Base-by-base conservation (phyloP, 257 asterid species). In the Sherardia arvensis region DNA sequence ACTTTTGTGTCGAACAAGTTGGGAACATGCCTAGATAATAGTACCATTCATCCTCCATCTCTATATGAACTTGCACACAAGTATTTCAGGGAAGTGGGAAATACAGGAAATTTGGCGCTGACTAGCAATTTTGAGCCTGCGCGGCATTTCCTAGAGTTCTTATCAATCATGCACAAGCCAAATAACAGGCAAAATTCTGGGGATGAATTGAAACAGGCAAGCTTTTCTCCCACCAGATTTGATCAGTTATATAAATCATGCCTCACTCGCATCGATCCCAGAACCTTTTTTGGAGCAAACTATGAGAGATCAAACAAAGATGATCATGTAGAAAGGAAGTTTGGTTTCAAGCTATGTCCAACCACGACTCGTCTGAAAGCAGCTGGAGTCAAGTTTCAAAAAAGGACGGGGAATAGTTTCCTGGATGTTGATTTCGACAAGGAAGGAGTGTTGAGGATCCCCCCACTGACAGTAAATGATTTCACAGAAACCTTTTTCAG, bases 101-200 rank as follows among this genome's bases (percentile, higher is more conserved):
- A n/a, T n/a, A n/a, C n/a, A n/a, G n/a, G n/a, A n/a, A n/a, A n/a
- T n/a, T n/a, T n/a, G n/a, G n/a, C n/a, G n/a, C n/a, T n/a, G n/a
- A n/a, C 26, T 68, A 22, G 47, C 22, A n/a, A n/a, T 5, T n/a
- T 72, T 27, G 36, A 51, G 11, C 49, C 5, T n/a, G 25, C 70
- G 14, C 59, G 63, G 54, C 80, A 76, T 76, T 29, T 76, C 23
- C 71, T 71, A 20, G 80, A 75, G 68, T 67, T 76, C 29, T 32
- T 76, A 22, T 47, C 66, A 18, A 8, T 47, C n/a, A 73, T 64
- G 28, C 80, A 71, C 11, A 23, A 53, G 22, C 72, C 74, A 26
- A 33, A 36, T 36, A 36, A 27, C 17, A 33, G 7, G 51, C 25
- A 22, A 30, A 4, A 17, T 2, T 10, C 4, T 33, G 3, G 4